These are phyloP conservation scores for Penicillium ucsense DNA, from an alignment of 495 filamentous ascomycete species.

Conservation along the genomic window DNA sequence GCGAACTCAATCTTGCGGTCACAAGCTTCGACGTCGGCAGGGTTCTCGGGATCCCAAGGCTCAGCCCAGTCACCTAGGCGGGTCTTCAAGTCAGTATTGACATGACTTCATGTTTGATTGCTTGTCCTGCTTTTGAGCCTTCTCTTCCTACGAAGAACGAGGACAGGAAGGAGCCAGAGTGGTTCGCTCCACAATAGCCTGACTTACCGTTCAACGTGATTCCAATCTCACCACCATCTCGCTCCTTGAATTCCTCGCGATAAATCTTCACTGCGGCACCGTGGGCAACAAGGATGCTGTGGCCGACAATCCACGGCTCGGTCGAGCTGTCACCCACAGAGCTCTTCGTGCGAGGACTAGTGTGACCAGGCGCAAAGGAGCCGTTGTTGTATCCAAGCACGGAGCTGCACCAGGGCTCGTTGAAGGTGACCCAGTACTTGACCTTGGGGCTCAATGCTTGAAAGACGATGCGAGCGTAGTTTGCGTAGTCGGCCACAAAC, in stretches of 20 bases:
- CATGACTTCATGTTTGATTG: too few relatives aligned
- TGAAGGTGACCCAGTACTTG: constrained; percentile 48
- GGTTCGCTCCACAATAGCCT: background rate
- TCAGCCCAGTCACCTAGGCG: constrained; percentile 50
- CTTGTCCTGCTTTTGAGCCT: too few relatives aligned
- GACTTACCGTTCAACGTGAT: constrained; percentile 44
- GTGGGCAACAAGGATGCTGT: constrained; percentile 41
- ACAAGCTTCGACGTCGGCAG: constrained; percentile 39
- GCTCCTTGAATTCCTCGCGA: constrained; percentile 39
- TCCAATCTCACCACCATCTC: constrained; percentile 40
- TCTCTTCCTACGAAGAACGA: too few relatives aligned
- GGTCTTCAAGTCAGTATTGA: background rate
- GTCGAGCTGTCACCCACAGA: constrained; percentile 37
- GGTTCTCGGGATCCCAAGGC: constrained; percentile 42
- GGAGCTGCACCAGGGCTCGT: constrained; percentile 45
- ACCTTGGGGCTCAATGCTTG: constrained; percentile 36
- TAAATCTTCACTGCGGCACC: constrained; percentile 43
- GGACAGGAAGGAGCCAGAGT: too few relatives aligned
- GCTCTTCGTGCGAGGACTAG: constrained; percentile 39
- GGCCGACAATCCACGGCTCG: constrained; percentile 44
- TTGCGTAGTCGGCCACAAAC: constrained; percentile 41
- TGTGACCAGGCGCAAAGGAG: constrained; percentile 41
- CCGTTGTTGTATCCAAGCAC: constrained; percentile 45
- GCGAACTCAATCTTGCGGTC: constrained; percentile 46
- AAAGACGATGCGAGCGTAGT: constrained; percentile 41